Evolutionary conservation across 208 protist species (phyloP).

Genomic region (Lotmaria passim): DNA sequence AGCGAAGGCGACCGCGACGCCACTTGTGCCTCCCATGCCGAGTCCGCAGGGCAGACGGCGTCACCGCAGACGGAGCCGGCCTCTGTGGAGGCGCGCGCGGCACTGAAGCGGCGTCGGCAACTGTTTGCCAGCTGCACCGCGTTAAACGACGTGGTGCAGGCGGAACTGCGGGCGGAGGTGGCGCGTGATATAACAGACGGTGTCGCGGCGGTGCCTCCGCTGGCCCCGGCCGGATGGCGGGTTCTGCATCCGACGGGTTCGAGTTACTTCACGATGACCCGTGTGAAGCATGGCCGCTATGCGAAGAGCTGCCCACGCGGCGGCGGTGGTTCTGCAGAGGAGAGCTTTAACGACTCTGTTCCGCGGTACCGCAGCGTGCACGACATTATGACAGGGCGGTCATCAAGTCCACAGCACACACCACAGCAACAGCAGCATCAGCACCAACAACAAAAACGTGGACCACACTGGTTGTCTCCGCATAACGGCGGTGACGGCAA

Average conservation of each 20-base stretch:
- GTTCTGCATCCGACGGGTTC: slow-evolving; percentile 63
- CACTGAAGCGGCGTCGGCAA: slow-evolving; percentile 16
- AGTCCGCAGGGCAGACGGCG: background rate
- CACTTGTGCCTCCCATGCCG: background rate
- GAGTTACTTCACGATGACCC: slow-evolving; percentile 67
- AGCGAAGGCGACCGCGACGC: background rate
- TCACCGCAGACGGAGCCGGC: slow-evolving; percentile 18
- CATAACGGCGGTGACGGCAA: background rate
- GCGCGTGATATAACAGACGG: slow-evolving; percentile 69
- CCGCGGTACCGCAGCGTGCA: slow-evolving; percentile 71
- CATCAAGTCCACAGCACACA: background rate
- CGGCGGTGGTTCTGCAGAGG: background rate
- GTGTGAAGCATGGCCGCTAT: background rate
- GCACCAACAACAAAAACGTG: too few species aligned
- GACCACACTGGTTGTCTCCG: too few species aligned
- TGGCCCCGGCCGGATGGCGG: slow-evolving; percentile 69
- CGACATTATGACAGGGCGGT: slow-evolving; percentile 30
- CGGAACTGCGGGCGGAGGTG: slow-evolving; percentile 77
- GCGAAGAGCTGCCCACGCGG: background rate
- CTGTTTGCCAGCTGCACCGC: slow-evolving; percentile 21
- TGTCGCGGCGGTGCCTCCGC: slow-evolving; percentile 69
- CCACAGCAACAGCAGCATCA: background rate
- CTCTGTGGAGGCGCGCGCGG: slow-evolving; percentile 7
- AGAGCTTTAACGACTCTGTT: background rate
- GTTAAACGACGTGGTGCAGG: slow-evolving; percentile 30